A percentile compares a stretch with the other conserved stretches of the same genome.
phyloP scores from a whole-genome alignment of 1,284 basidiomycete genomes.

The Polyporus tsugae region DNA sequence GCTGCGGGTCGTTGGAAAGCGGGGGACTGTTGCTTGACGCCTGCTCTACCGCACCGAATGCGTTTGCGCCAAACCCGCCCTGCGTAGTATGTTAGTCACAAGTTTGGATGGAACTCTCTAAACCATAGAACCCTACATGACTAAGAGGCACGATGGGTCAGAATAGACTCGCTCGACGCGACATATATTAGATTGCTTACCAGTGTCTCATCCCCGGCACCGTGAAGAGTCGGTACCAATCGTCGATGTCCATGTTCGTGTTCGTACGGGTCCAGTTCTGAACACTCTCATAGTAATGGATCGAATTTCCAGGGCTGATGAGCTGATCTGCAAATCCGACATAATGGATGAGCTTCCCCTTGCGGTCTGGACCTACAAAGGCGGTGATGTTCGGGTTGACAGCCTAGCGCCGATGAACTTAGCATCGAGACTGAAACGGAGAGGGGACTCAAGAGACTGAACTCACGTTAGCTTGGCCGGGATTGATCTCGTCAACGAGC shows the following conservation, averaged over 20 bases:
- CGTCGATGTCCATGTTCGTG: constrained; percentile 39
- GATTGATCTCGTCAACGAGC: constrained; percentile 33
- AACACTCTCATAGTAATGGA: constrained; percentile 46
- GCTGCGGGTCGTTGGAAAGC: constrained; percentile 36
- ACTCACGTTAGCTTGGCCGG: constrained; percentile 33
- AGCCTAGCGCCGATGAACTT: constrained; percentile 21
- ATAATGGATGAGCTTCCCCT: constrained; percentile 45
- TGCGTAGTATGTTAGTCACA: constrained; percentile 15
- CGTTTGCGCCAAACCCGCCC: constrained; percentile 37
- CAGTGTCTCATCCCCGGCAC: constrained; percentile 54
- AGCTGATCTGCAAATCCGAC: constrained; percentile 43
- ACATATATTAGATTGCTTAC: constrained; percentile 28
- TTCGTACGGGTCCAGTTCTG: constrained; percentile 37
- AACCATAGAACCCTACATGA: constrained; percentile 16
- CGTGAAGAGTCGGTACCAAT: constrained; percentile 51
- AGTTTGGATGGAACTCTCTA: background rate
- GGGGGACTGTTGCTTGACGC: constrained; percentile 36
- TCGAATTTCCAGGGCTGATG: constrained; percentile 46
- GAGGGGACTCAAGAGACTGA: background rate
- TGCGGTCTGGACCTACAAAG: constrained; percentile 38
- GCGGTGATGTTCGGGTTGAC: constrained; percentile 39
- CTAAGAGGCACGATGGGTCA: constrained; percentile 7
- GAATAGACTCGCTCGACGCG: background rate
- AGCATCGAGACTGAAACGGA: background rate
- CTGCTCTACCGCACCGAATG: constrained; percentile 36